Evolutionary conservation across 2,329 filamentous ascomycete species (phyloP).

Genomic region (Botrytis fabae): DNA sequence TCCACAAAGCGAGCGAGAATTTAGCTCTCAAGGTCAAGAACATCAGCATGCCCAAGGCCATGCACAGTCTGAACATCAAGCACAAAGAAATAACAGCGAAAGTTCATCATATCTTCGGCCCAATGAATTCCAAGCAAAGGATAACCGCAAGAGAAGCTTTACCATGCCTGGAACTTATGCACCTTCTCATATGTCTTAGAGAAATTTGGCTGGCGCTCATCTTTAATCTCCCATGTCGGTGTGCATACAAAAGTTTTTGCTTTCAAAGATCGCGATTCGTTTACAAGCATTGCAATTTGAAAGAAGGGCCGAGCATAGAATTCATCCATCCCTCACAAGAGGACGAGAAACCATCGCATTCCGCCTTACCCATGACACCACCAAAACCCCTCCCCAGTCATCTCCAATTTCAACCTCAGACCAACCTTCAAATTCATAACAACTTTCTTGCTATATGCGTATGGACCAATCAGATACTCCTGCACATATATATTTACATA

Average conservation of each 20-base stretch:
- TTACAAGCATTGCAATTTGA: constrained; percentile 4
- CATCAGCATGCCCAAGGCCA: constrained; percentile 33
- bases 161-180: constrained; percentile 32
- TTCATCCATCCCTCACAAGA: not conserved
- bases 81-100: constrained; percentile 32
- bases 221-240: not conserved
- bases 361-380: not conserved
- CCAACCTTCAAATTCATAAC: not conserved
- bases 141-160: constrained; percentile 39
- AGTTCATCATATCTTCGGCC: constrained; percentile 33
- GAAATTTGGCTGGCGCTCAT: not conserved
- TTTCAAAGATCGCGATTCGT: not conserved
- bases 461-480: not conserved
- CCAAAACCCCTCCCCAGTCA: not conserved
- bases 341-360: not conserved
- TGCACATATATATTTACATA: not conserved
- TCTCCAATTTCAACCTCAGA: not conserved
- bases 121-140: constrained; percentile 34
- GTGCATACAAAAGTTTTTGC: not conserved
- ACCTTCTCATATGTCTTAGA: constrained; percentile 14
- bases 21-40: constrained; percentile 26
- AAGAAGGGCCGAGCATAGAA: constrained; percentile 10
- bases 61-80: constrained; percentile 24
- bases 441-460: constrained; percentile 1
- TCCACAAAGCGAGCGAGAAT: constrained; percentile 32